Base-by-base conservation (phyloP, 257 asterid genomes). In the Buddleja alternifolia region DNA sequence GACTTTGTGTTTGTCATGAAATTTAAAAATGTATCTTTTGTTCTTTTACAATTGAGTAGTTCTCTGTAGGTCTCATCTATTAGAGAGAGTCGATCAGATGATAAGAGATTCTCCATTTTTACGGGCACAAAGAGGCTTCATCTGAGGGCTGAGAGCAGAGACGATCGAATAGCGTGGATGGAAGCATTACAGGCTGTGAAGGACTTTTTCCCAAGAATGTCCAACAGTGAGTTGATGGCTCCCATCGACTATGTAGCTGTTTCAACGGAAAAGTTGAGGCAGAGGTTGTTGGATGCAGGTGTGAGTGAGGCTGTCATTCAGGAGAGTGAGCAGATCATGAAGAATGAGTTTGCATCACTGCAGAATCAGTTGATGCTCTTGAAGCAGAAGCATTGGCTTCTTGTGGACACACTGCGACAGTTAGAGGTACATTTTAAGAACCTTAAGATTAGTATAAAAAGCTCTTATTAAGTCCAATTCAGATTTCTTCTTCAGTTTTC, bases 71-170 rank as follows among this genome's bases (percentile, higher is more conserved):
- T 93, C 69, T 87, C 99, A 29, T 84, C 99, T 14, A 81, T 93
- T 51, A 75, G 95, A 23, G 99, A 85, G 86, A 90, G 96, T 72
- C 77, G 85, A 67, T 89, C 99, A 42, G 99, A 93, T 73, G 97
- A 93, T 67, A 87, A 84, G 82, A 90, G 95, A 76, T 93, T 90
- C 84, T 90, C 97, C 44, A 84, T 93, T 51, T 90, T 87, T 58
- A 90, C 99, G 57, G 99, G 99, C 62, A 93, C 99, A 29, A 93
- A 90, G 86, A 88, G 84, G 78, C 86, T 93, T 72, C 97, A 87
- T 75, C 76, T 93, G 62, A 88, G 95, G 83, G 95, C 99, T 25
- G 96, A 93, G 71, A 85, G 81, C 20, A 80, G 95, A 75, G 97
- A 93, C 63, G 97, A 90, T 73, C 79, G 87, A 65, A 50, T 73